Evolutionary conservation across 495 filamentous ascomycete genomes (phyloP), one percentile per base, ranked within the genome.

Genomic region (Annulohypoxylon maeteangense): DNA sequence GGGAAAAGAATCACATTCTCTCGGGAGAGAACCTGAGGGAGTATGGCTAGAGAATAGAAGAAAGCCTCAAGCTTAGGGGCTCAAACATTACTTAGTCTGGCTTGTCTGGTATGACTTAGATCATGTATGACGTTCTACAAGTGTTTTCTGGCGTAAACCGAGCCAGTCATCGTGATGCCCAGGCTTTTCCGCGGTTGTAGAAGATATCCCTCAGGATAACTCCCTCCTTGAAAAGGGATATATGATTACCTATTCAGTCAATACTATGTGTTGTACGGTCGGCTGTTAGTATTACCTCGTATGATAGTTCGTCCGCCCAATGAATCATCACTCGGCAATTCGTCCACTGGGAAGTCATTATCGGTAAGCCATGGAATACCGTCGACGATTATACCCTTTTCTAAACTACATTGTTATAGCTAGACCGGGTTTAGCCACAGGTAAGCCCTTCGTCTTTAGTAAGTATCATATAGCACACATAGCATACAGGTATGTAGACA

Each of bases 251-350:
- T 51, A 29, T 11, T 27, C 14, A 29, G 23, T 27, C 14, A n/a
- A 27, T 29, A 51, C 22, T 7, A 27, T n/a, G 23, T 23, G 23
- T 20, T 54, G 50, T 54, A 34, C 29, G 27, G 14, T 29, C 27
- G 14, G 20, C 20, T 53, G 12, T 25, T 34, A 54, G 29, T 54
- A 54, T 54, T 12, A 34, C 50, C 20, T 54, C 23, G 29, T 54
- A 34, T 29, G 50, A 54, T 54, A n/a, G 29, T 4, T n/a, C 10
- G n/a, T 10, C 7, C 29, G 16, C 16, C 18, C 12, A 23, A 54
- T 54, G 50, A 54, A 20, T 54, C 50, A 54, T 34, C 11, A 54
- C n/a, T 34, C 50, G 29, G 50, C 50, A 54, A 54, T 20, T 20
- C 48, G 25, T 16, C 48, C 23, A 20, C 16, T 32, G n/a, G 10